Conservation (phyloP, 2,329 filamentous ascomycete species). For the Dactylellina haptotyla region DNA sequence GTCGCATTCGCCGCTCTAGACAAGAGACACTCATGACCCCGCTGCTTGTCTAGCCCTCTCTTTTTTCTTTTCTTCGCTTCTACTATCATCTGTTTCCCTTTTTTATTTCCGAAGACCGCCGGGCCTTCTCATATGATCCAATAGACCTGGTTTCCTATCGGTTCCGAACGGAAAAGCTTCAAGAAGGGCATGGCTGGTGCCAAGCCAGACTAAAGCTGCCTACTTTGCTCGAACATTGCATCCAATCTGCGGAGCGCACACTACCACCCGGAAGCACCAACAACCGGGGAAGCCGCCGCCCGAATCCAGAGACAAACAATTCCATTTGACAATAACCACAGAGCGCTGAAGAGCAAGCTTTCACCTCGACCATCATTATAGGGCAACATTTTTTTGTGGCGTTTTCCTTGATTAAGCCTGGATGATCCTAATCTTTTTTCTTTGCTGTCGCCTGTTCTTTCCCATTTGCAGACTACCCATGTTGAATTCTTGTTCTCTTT, state of each 20-base stretch:
- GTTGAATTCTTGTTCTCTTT: conserved; percentile 5
- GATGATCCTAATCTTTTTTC: not conserved
- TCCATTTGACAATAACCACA: no score
- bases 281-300: conserved; percentile 29
- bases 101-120: conserved; percentile 42
- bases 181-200: conserved; percentile 47
- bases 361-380: no score
- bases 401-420: not conserved
- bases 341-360: no score
- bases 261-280: conserved; percentile 28
- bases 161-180: conserved; percentile 42
- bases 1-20: not conserved
- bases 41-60: conserved; percentile 8
- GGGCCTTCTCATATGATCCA: conserved; percentile 42
- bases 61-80: conserved; percentile 14
- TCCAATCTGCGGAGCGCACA: not conserved
- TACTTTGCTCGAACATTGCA: conserved; percentile 20
- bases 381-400: no score
- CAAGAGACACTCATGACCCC: not conserved
- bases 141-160: conserved; percentile 43
- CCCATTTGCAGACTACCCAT: conserved; percentile 11
- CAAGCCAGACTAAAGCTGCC: conserved; percentile 30
- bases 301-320: not conserved
- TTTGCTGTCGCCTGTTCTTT: conserved; percentile 10
- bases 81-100: conserved; percentile 10